A percentile compares a stretch with the other conserved stretches of the same genome.
phyloP scores from a whole-genome alignment of 257 asterid genomes.

The Penstemon newberryi region DNA sequence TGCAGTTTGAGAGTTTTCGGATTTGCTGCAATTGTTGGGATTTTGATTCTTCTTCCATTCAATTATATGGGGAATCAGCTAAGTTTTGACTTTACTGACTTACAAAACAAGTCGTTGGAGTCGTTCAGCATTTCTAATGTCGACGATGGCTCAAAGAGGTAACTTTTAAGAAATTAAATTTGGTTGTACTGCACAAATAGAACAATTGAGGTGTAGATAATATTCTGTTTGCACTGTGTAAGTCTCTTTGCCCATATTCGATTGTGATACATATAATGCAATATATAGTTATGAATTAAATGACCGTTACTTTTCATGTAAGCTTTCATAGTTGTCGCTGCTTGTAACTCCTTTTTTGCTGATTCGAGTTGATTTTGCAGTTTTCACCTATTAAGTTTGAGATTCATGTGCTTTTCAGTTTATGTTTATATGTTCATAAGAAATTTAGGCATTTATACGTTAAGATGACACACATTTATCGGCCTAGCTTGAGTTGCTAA shows the following conservation, averaged over 20 bases:
- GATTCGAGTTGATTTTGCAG: not conserved
- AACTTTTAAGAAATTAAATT: slow-evolving; percentile 7
- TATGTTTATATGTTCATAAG: no score
- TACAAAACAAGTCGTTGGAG: slow-evolving; percentile 81
- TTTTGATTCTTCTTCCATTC: slow-evolving; percentile 85
- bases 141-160: slow-evolving; percentile 92
- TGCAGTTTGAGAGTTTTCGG: slow-evolving; percentile 81
- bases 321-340: no score
- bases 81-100: slow-evolving; percentile 63
- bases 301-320: no score
- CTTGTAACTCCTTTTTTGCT: no score
- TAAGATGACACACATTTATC: slow-evolving; percentile 13
- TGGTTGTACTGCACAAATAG: no score
- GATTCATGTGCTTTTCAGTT: not conserved
- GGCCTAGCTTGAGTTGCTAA: not conserved
- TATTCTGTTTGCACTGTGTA: no score
- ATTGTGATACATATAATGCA: not conserved
- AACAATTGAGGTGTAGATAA: no score
- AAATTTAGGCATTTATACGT: not conserved
- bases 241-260: no score
- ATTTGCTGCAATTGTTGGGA: slow-evolving; percentile 73
- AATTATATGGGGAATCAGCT: slow-evolving; percentile 91
- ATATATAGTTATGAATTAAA: slow-evolving; percentile 13
- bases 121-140: slow-evolving; percentile 91
- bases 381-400: not conserved